phyloP scores from a whole-genome alignment of 495 filamentous ascomycete species.

The Hyaloscypha hepaticicola region DNA sequence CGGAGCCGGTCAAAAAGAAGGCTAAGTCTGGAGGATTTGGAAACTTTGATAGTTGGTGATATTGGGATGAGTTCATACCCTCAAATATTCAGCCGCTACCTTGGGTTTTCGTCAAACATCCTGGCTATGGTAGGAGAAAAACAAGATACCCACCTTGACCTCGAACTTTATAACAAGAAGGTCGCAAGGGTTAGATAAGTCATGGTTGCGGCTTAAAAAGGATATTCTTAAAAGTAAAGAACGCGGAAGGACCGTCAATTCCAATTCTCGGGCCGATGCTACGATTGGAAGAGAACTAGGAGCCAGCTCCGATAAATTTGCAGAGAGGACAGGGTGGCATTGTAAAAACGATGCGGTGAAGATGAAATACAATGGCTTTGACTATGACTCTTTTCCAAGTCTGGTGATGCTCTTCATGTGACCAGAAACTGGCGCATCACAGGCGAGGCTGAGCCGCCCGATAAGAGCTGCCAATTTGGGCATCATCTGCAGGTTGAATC shows the following conservation, averaged over 20 bases:
- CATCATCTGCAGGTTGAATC: neutral
- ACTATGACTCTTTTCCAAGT: neutral
- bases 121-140: no score
- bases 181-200: no score
- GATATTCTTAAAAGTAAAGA: no score
- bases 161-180: no score
- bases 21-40: conserved; percentile 82
- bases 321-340: neutral
- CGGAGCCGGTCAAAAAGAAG: conserved; percentile 79
- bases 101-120: no score
- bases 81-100: no score
- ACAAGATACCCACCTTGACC: no score
- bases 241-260: no score
- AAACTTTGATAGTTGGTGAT: conserved; percentile 82
- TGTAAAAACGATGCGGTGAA: neutral
- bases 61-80: neutral
- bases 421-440: neutral
- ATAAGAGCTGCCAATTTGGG: neutral
- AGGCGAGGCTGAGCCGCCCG: neutral
- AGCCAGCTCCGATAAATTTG: neutral
- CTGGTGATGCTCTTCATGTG: neutral
- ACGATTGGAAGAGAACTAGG: neutral
- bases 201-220: no score
- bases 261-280: neutral
- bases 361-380: conserved; percentile 1